Conservation (phyloP, 495 filamentous ascomycete genomes). For the Talaromyces proteolyticus region DNA sequence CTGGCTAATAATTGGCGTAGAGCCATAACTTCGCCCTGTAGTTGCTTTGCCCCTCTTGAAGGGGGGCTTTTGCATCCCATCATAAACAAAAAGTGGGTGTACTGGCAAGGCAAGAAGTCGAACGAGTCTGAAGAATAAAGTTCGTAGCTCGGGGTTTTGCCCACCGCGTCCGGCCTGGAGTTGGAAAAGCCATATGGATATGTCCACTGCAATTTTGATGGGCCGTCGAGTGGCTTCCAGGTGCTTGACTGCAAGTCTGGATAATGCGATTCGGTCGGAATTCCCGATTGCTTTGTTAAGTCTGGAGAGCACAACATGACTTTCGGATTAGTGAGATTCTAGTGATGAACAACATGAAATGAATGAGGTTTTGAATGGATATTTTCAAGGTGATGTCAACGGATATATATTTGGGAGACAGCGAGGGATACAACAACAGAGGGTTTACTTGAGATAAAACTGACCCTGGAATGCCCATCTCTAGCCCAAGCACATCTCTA, state of each 20-base stretch:
- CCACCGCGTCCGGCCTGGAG: conserved; percentile 81
- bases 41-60: conserved; percentile 74
- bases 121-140: conserved; percentile 86
- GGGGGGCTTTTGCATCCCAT: conserved; percentile 81
- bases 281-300: conserved; percentile 85
- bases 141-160: conserved; percentile 83
- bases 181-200: conserved; percentile 97
- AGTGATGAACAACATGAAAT: not conserved
- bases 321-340: not conserved
- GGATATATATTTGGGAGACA: not conserved
- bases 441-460: conserved; percentile 8
- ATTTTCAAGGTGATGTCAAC: not conserved
- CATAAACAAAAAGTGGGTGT: conserved; percentile 91
- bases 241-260: conserved; percentile 73
- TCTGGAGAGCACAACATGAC: conserved; percentile 32
- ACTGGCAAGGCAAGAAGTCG: conserved; percentile 76
- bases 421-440: not conserved
- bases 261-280: conserved; percentile 73
- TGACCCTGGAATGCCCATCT: conserved; percentile 44
- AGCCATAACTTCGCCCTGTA: conserved; percentile 31
- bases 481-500: not conserved
- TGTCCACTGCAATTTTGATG: conserved; percentile 85
- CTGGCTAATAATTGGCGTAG: conserved; percentile 45
- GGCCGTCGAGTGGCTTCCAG: conserved; percentile 65
- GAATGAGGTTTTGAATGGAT: not conserved